A percentile compares a stretch with the other conserved stretches of the same genome.
Conservation (phyloP, 148 eudicot genomes). For the Amaranthus hypochondriacus region DNA sequence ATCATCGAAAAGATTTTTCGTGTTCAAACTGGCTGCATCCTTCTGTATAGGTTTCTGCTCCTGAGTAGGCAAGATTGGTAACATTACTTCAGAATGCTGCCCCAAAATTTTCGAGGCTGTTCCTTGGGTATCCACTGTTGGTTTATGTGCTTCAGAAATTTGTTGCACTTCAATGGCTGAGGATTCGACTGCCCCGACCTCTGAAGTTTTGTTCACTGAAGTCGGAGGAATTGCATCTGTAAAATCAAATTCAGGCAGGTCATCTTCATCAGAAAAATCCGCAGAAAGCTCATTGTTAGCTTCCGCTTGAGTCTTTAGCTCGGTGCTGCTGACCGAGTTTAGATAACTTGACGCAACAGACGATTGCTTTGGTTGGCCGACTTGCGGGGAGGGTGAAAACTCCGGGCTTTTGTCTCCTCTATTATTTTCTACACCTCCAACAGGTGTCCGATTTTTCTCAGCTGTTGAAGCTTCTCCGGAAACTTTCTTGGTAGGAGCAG, state of each 20-base stretch:
- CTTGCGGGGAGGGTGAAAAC: slow-evolving; percentile 9
- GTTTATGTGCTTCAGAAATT: slow-evolving; percentile 17
- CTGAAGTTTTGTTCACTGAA: slow-evolving; percentile 16
- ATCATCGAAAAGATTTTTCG: slow-evolving; percentile 43
- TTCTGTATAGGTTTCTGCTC: slow-evolving; percentile 13
- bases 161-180: slow-evolving; percentile 17
- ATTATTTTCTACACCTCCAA: slow-evolving; percentile 15
- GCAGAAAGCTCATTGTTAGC: slow-evolving; percentile 15
- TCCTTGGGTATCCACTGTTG: slow-evolving; percentile 17
- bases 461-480: neutral
- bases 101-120: slow-evolving; percentile 10
- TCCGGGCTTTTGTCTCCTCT: slow-evolving; percentile 22
- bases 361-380: slow-evolving; percentile 3
- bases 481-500: slow-evolving; percentile 26
- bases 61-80: slow-evolving; percentile 17
- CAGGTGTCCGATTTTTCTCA: slow-evolving; percentile 27
- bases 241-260: slow-evolving; percentile 81
- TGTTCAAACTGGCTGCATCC: neutral
- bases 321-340: slow-evolving; percentile 7
- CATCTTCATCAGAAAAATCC: slow-evolving; percentile 45
- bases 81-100: slow-evolving; percentile 19
- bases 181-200: slow-evolving; percentile 15
- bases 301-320: slow-evolving; percentile 22
- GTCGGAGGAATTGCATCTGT: slow-evolving; percentile 26
- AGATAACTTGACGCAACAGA: slow-evolving; percentile 12